Conservation (phyloP, 768 basidiomycete species). For the Russula emetica region DNA sequence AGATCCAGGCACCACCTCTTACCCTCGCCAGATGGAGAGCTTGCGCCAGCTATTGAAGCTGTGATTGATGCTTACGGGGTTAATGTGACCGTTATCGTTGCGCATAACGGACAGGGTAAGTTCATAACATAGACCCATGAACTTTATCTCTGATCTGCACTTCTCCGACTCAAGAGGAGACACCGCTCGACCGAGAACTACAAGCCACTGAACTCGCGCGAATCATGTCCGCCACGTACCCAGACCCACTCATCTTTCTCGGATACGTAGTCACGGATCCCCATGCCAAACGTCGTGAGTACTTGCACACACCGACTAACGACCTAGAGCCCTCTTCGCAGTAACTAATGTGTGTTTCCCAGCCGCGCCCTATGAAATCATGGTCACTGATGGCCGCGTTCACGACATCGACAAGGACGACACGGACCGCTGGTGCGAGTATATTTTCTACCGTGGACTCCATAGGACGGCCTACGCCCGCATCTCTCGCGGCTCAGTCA, state of each 20-base stretch:
- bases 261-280: constrained; percentile 79
- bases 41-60: constrained; percentile 88
- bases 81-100: constrained; percentile 74
- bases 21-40: constrained; percentile 80
- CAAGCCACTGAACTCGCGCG: constrained; percentile 77
- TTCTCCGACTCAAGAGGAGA: constrained; percentile 57
- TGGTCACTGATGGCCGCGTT: constrained; percentile 72
- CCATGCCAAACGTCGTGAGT: constrained; percentile 57
- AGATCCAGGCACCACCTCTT: constrained; percentile 81
- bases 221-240: constrained; percentile 67
- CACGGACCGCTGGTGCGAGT: constrained; percentile 81
- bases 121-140: constrained; percentile 1
- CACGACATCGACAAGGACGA: constrained; percentile 78
- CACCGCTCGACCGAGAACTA: constrained; percentile 80
- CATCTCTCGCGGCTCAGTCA: constrained; percentile 76
- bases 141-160: not conserved
- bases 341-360: constrained; percentile 9
- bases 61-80: constrained; percentile 75
- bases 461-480: constrained; percentile 80
- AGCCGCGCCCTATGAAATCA: constrained; percentile 74
- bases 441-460: constrained; percentile 78
- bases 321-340: not conserved
- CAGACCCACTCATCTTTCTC: constrained; percentile 71
- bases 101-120: constrained; percentile 87
- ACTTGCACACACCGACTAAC: not conserved